These are phyloP conservation scores for Coemansia sp. DNA, from an alignment of 192 early-diverging fungal species.

Conservation along the genomic window DNA sequence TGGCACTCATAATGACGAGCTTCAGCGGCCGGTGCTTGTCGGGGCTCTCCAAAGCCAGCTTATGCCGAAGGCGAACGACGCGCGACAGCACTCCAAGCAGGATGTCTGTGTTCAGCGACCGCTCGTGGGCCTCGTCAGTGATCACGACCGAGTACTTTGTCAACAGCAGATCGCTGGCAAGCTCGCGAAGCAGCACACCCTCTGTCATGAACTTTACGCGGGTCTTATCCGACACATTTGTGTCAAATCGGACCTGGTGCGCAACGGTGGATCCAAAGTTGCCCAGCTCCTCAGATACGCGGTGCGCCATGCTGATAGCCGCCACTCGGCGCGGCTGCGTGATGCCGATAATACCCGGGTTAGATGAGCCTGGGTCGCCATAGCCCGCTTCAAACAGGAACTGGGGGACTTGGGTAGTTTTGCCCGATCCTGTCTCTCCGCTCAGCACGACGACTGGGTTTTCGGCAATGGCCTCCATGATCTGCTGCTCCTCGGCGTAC, in stretches of 20 bases:
- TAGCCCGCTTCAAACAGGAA: slow-evolving; percentile 99
- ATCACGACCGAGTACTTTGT: slow-evolving; percentile 93
- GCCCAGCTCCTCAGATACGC: slow-evolving; percentile 90
- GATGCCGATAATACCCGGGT: slow-evolving; percentile 92
- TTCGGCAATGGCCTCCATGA: slow-evolving; percentile 93
- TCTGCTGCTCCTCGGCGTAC: slow-evolving; percentile 90
- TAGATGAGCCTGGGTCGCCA: slow-evolving; percentile 71
- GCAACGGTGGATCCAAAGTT: slow-evolving; percentile 61
- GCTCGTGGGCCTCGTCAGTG: slow-evolving; percentile 98
- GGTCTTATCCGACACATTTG: slow-evolving; percentile 68
- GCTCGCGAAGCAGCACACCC: slow-evolving; percentile 95
- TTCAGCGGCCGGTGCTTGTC: slow-evolving; percentile 69
- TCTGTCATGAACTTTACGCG: slow-evolving; percentile 99
- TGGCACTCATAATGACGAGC: slow-evolving; percentile 99
- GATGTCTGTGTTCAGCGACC: slow-evolving; percentile 96
- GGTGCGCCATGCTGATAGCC: slow-evolving; percentile 92
- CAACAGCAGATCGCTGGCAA: slow-evolving; percentile 84
- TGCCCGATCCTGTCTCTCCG: slow-evolving; percentile 97
- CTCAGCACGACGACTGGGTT: slow-evolving; percentile 90
- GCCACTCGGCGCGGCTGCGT: slow-evolving; percentile 98
- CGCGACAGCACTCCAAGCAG: slow-evolving; percentile 94
- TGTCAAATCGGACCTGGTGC: slow-evolving; percentile 88
- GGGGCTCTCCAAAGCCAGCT: slow-evolving; percentile 32
- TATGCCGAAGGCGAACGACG: slow-evolving; percentile 77
- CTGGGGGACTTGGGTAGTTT: slow-evolving; percentile 97